phyloP scores from a whole-genome alignment of 2,329 filamentous ascomycete genomes.

The Penicillium sp. region DNA sequence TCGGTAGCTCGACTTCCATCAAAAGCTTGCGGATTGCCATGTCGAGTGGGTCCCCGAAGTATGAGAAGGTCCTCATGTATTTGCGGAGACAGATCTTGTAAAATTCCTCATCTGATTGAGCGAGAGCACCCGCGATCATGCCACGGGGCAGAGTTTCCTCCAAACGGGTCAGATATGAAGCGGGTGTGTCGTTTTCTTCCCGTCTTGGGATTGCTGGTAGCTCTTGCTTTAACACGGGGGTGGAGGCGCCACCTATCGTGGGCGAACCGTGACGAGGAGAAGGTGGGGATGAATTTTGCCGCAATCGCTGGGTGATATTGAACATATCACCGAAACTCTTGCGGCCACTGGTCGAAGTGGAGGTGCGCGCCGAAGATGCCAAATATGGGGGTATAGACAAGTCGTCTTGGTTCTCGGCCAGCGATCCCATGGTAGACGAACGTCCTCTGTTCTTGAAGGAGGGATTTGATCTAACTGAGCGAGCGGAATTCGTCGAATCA shows the following conservation, averaged over 20 bases:
- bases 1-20: constrained; percentile 94
- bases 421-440: constrained; percentile 86
- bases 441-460: constrained; percentile 62
- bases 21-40: constrained; percentile 95
- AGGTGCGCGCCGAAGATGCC: constrained; percentile 62
- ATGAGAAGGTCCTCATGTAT: constrained; percentile 92
- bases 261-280: constrained; percentile 65
- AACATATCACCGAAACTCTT: constrained; percentile 93
- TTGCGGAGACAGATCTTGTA: constrained; percentile 80
- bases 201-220: constrained; percentile 69
- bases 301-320: constrained; percentile 69
- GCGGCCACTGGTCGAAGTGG: constrained; percentile 78
- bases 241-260: constrained; percentile 59
- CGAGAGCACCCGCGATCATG: constrained; percentile 79
- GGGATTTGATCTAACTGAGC: constrained; percentile 61
- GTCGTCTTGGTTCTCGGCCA: constrained; percentile 70
- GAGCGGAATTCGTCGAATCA: constrained; percentile 63
- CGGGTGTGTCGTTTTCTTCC: constrained; percentile 83
- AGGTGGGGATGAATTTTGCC: constrained; percentile 75
- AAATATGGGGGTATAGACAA: constrained; percentile 65
- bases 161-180: constrained; percentile 80
- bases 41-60: constrained; percentile 96
- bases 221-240: constrained; percentile 70
- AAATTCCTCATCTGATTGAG: constrained; percentile 83
- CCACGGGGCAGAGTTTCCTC: constrained; percentile 78